These are phyloP conservation scores for Pezizomycotina sp. DNA, from an alignment of 2,329 filamentous ascomycete genomes.

Conservation along the genomic window DNA sequence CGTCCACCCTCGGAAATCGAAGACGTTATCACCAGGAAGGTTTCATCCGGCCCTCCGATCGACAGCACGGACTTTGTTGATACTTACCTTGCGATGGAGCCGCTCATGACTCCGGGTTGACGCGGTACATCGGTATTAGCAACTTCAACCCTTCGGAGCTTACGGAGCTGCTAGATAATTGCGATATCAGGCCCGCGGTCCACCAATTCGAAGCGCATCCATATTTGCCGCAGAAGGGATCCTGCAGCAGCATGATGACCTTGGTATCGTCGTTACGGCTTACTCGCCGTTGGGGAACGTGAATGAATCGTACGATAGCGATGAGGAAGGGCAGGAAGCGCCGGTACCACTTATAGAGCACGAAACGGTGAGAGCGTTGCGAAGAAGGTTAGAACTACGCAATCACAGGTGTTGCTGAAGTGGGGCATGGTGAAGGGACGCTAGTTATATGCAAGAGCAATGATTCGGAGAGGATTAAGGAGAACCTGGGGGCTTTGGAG, in stretches of 20 bases:
- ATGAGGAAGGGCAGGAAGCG: slow-evolving; percentile 48
- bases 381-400: slow-evolving; percentile 51
- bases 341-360: slow-evolving; percentile 57
- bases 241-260: slow-evolving; percentile 48
- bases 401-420: slow-evolving; percentile 66
- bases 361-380: slow-evolving; percentile 47
- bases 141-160: slow-evolving; percentile 68
- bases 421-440: slow-evolving; percentile 74
- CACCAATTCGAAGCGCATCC: slow-evolving; percentile 86
- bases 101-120: slow-evolving; percentile 51
- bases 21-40: slow-evolving; percentile 45
- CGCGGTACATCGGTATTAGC: slow-evolving; percentile 59
- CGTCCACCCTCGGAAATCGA: slow-evolving; percentile 58
- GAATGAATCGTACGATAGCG: slow-evolving; percentile 62
- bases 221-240: slow-evolving; percentile 64
- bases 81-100: slow-evolving; percentile 71
- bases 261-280: slow-evolving; percentile 60
- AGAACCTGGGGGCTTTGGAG: too few relatives aligned
- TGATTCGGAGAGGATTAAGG: too few relatives aligned
- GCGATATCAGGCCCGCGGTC: slow-evolving; percentile 54
- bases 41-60: slow-evolving; percentile 51
- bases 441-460: too few relatives aligned
- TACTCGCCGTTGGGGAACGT: slow-evolving; percentile 74
- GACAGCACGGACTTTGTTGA: too few relatives aligned
- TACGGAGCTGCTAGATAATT: slow-evolving; percentile 65